Evolutionary conservation across 2,329 filamentous ascomycete genomes (phyloP).

Genomic region (Ascochyta fabae): DNA sequence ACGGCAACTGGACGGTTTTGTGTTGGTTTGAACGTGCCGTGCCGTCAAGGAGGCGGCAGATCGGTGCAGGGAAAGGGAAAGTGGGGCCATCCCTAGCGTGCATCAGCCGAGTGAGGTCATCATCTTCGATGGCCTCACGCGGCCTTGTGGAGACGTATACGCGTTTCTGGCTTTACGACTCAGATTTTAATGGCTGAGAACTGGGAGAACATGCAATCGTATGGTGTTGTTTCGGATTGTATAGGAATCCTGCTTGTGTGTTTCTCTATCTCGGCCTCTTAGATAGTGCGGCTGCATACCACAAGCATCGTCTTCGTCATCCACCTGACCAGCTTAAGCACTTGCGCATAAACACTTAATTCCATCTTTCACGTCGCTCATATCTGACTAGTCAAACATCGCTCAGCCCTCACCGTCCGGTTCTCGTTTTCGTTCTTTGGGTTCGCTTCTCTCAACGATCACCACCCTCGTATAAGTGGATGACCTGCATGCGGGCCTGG

Average conservation of each 20-base stretch:
- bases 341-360: background rate
- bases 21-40: constrained; percentile 7
- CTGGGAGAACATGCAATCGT: background rate
- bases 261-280: background rate
- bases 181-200: background rate
- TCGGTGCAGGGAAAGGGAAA: constrained; percentile 5
- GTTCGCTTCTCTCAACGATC: background rate
- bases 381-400: background rate
- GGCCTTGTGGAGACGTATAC: background rate
- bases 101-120: constrained; percentile 15
- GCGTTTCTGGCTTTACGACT: background rate
- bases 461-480: background rate
- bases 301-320: background rate
- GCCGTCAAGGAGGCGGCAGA: constrained; percentile 5
- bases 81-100: constrained; percentile 6
- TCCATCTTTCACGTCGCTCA: background rate
- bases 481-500: constrained; percentile 3
- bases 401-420: background rate
- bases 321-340: background rate
- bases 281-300: background rate
- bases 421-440: background rate
- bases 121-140: background rate
- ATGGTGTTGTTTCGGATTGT: background rate
- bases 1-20: constrained; percentile 2
- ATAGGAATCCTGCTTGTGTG: background rate